These are phyloP conservation scores for Physcomitrium patens DNA, from an alignment of 225 moss, liverwort and hornwort genomes.

Conservation along the genomic window DNA sequence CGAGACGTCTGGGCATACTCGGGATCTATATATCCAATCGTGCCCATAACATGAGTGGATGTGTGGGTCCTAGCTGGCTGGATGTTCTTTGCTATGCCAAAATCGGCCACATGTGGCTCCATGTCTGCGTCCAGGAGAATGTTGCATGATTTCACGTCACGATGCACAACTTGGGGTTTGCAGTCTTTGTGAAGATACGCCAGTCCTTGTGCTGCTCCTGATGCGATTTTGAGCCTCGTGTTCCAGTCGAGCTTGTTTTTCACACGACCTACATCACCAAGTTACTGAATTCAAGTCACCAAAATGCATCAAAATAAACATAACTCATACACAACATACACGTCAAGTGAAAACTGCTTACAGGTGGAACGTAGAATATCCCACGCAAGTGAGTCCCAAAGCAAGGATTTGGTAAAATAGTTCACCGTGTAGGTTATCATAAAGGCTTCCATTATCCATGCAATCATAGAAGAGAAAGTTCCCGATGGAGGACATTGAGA, in stretches of 20 bases:
- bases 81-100: constrained; percentile 89
- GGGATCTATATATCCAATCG: constrained; percentile 95
- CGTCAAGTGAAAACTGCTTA: no score
- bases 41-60: constrained; percentile 89
- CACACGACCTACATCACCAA: constrained; percentile 40
- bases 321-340: background rate
- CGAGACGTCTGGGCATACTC: constrained; percentile 95
- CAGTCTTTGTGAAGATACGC: constrained; percentile 94
- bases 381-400: no score
- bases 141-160: constrained; percentile 90
- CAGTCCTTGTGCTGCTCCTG: constrained; percentile 91
- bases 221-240: constrained; percentile 73
- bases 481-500: constrained; percentile 80
- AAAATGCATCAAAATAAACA: background rate
- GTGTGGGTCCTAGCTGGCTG: constrained; percentile 78
- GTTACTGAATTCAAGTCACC: background rate
- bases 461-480: constrained; percentile 96
- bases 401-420: background rate
- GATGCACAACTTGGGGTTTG: constrained; percentile 86
- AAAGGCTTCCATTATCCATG: constrained; percentile 91
- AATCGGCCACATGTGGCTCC: constrained; percentile 93
- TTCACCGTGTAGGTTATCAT: constrained; percentile 77
- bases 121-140: constrained; percentile 78
- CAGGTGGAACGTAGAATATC: no score
- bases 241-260: constrained; percentile 92